Base-by-base conservation (phyloP, 495 filamentous ascomycete species). In the Margaritispora aquatica region DNA sequence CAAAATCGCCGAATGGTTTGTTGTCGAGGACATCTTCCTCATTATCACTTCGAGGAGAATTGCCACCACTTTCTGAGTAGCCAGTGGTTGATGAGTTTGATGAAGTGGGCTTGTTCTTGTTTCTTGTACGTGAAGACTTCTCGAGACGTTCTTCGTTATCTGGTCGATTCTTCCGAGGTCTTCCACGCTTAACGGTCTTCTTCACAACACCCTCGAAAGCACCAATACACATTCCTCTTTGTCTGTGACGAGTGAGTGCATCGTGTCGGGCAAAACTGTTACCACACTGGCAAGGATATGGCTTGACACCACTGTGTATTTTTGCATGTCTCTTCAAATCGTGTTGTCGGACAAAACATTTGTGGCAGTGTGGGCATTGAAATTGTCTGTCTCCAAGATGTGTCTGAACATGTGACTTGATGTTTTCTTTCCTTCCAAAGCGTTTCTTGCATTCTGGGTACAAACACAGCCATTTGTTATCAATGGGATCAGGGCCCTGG, bases 281-380 rank as follows among this genome's bases (percentile, higher is more conserved):
- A 48, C 92, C 90, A 70, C 94, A 98, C 51, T 85, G 80, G 70
- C 94, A 98, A 26, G 86, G 85, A 63, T 96, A 94, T 1, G 94
- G 90, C 74, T 96, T 96, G 67, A 92, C 85, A 36, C 90, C 90
- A 20, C 86, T 92, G 72, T 98, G 94, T 55, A 97, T 97, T 74
- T 96, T 96, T 63, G 91, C 85, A 68, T 98, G 94, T 21, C 94
- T 86, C 73, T 97, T 98, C 57, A 97, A 83, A 68, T 98, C 94
- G 69, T 98, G 95, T 61, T 94, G 92, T 24, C 94, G 85, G 59
- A 97, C 95, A 66, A 98, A 98, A 70, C 89, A 90, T 71, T 97
- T 97, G 23, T 85, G 78, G 73, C 94, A 98, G 22, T 86, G 81
- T 51, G 89, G 87, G 69, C 94, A 98, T 66, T 85, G 83, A 73